Conservation (phyloP, 345 rosid genomes). For the Gossypium anomalum region DNA sequence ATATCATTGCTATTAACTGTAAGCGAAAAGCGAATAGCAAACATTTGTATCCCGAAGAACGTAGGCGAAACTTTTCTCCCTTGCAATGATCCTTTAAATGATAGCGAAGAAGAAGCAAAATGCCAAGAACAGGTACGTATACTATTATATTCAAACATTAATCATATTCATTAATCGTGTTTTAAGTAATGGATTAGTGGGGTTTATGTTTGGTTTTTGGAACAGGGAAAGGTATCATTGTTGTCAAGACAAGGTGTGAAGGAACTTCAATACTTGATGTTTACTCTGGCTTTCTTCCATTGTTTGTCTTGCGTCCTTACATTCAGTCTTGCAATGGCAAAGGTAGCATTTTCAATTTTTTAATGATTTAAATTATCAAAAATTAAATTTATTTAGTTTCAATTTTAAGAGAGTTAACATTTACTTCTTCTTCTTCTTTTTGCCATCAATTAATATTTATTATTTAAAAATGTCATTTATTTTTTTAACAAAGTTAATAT, state of each 20-base stretch:
- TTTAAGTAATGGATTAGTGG: too few species aligned
- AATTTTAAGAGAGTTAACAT: too few species aligned
- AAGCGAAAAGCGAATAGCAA: conserved; percentile 51
- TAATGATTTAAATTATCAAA: too few species aligned
- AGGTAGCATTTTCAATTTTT: conserved; percentile 29
- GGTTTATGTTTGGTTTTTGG: not conserved
- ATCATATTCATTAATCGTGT: too few species aligned
- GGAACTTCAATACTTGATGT: conserved; percentile 49
- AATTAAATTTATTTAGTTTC: too few species aligned
- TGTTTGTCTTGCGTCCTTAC: conserved; percentile 42
- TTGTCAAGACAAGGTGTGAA: conserved; percentile 41
- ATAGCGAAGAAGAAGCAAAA: conserved; percentile 38
- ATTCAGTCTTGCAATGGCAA: conserved; percentile 60
- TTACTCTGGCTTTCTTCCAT: conserved; percentile 53
- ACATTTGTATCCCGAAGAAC: conserved; percentile 49
- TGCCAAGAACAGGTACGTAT: conserved; percentile 38
- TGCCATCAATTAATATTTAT: too few species aligned
- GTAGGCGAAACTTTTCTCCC: conserved; percentile 44
- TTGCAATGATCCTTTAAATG: conserved; percentile 28
- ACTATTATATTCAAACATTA: not conserved
- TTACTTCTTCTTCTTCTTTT: too few species aligned
- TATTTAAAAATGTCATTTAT: too few species aligned
- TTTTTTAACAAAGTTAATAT: too few species aligned
- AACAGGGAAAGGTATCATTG: conserved; percentile 52
- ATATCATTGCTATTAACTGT: conserved; percentile 60